A percentile compares a stretch with the other conserved stretches of the same genome.
Conservation (phyloP, 2,329 filamentous ascomycete genomes). For the Diaporthe velutina region DNA sequence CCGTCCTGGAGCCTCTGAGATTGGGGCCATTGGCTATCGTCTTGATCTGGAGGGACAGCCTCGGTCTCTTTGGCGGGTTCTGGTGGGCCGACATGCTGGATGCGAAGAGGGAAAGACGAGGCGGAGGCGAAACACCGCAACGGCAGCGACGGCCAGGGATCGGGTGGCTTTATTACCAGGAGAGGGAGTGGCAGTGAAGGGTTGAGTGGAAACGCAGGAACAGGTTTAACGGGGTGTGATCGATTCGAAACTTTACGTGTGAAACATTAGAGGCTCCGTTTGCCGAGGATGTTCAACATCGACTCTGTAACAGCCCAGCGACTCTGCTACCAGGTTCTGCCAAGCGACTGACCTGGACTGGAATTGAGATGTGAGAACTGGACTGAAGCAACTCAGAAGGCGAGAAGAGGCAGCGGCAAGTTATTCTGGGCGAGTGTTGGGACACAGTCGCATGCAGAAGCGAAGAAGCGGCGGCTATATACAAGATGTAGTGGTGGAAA, state of each 20-base stretch:
- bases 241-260: slow-evolving; percentile 28
- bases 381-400: not conserved
- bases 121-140: slow-evolving; percentile 4
- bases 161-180: slow-evolving; percentile 11
- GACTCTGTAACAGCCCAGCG: slow-evolving; percentile 27
- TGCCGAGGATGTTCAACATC: slow-evolving; percentile 28
- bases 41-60: slow-evolving; percentile 64
- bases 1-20: slow-evolving; percentile 56
- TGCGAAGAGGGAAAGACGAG: not conserved
- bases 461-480: slow-evolving; percentile 37
- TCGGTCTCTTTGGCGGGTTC: slow-evolving; percentile 62
- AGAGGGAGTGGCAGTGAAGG: slow-evolving; percentile 1
- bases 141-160: slow-evolving; percentile 1
- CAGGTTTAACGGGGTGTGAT: slow-evolving; percentile 25
- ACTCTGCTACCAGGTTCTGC: not conserved
- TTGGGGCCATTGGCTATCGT: slow-evolving; percentile 52
- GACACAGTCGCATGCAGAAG: slow-evolving; percentile 20
- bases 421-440: slow-evolving; percentile 16
- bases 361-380: not conserved
- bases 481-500: slow-evolving; percentile 21
- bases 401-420: slow-evolving; percentile 2
- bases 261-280: slow-evolving; percentile 33
- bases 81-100: slow-evolving; percentile 45
- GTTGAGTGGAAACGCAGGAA: not conserved
- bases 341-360: not conserved